Evolutionary conservation across 2,329 filamentous ascomycete species (phyloP).

Genomic region (Plectosphaerella cucumerina): DNA sequence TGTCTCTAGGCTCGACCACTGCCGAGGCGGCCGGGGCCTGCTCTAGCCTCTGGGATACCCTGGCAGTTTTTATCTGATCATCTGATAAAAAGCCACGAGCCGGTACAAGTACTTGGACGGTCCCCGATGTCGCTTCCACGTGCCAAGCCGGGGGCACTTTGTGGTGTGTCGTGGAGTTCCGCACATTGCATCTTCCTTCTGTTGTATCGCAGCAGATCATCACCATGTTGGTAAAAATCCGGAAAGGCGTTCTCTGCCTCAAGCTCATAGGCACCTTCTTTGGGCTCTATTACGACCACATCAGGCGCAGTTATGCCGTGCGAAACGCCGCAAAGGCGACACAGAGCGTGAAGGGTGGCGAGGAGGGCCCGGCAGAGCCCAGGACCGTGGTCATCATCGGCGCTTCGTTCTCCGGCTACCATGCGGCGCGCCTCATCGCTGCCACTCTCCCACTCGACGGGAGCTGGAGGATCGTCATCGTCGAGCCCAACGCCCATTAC

Average conservation of each 20-base stretch:
- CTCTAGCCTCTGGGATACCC: too few relatives aligned
- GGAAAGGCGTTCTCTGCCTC: constrained; percentile 23
- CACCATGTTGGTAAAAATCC: constrained; percentile 16
- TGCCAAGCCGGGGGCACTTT: background rate
- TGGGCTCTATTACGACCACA: constrained; percentile 14
- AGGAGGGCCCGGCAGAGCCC: constrained; percentile 11
- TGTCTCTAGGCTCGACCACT: too few relatives aligned
- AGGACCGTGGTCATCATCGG: constrained; percentile 52
- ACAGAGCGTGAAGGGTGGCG: constrained; percentile 5
- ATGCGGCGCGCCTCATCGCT: constrained; percentile 43
- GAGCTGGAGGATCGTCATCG: constrained; percentile 45
- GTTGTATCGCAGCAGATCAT: background rate
- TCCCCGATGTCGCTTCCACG: too few relatives aligned
- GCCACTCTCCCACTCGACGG: constrained; percentile 40
- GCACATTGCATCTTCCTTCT: background rate
- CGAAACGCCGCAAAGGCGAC: constrained; percentile 10
- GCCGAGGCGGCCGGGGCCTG: too few relatives aligned
- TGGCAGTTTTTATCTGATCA: constrained; percentile 3
- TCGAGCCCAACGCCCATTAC: constrained; percentile 59
- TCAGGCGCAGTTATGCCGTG: constrained; percentile 12
- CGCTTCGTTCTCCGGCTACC: constrained; percentile 53
- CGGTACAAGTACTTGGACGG: too few relatives aligned
- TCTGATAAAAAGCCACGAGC: background rate
- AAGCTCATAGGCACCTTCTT: constrained; percentile 22
- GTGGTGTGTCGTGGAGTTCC: background rate